Conservation (phyloP, 1,284 basidiomycete species). For the Cutaneotrichosporon sp. region DNA sequence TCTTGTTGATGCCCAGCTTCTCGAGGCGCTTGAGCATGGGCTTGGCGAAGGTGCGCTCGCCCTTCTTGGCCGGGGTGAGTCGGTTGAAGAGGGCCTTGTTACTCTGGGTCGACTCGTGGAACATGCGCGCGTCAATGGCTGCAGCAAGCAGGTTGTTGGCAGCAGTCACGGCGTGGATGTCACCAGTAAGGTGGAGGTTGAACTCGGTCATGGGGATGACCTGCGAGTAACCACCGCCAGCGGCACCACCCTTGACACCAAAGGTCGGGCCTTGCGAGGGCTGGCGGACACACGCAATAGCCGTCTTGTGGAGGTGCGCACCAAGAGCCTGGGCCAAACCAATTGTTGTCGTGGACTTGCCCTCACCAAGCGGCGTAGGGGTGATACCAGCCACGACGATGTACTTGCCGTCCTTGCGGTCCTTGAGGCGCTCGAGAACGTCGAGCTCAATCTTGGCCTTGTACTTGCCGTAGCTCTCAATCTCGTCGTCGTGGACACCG, state of each 20-base stretch:
- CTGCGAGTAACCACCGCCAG: conserved; percentile 97
- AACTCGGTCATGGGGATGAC: conserved; percentile 99
- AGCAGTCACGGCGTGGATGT: conserved; percentile 96
- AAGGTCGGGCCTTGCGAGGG: conserved; percentile 98
- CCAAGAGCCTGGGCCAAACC: conserved; percentile 95
- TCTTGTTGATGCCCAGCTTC: conserved; percentile 95
- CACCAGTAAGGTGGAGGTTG: conserved; percentile 80
- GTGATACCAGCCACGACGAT: conserved; percentile 97
- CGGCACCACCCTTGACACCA: conserved; percentile 98
- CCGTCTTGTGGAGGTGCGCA: conserved; percentile 84
- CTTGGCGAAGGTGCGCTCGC: conserved; percentile 87
- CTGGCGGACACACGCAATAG: conserved; percentile 98
- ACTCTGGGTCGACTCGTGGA: conserved; percentile 93
- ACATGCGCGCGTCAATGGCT: conserved; percentile 93
- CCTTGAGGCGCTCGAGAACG: conserved; percentile 75
- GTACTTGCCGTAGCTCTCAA: conserved; percentile 92
- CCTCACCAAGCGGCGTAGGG: conserved; percentile 95
- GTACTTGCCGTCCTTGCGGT: conserved; percentile 92
- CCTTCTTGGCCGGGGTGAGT: conserved; percentile 88
- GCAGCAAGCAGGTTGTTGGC: conserved; percentile 97
- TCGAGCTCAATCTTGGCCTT: conserved; percentile 96
- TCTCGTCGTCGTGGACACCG: conserved; percentile 76
- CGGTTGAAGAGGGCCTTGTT: conserved; percentile 94
- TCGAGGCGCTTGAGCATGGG: conserved; percentile 92
- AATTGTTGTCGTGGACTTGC: conserved; percentile 98